Conservation (phyloP, 2,329 filamentous ascomycete species). For the Beauveria varroae region DNA sequence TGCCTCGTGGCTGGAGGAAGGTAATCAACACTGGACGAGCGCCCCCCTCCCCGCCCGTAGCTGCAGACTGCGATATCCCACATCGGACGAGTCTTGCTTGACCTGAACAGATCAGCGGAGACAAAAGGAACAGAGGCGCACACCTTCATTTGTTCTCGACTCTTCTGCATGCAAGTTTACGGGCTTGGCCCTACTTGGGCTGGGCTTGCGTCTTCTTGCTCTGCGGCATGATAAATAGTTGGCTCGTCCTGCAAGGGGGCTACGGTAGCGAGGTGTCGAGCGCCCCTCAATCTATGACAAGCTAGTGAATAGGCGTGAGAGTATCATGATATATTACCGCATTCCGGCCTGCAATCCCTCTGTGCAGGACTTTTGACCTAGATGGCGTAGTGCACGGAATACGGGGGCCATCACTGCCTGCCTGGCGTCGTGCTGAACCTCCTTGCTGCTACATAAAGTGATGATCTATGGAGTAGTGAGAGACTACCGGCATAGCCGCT, state of each 20-base stretch:
- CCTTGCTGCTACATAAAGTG: background rate
- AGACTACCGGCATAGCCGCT: background rate
- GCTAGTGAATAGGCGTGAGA: background rate
- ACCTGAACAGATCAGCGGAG: constrained; percentile 3
- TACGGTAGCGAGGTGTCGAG: background rate
- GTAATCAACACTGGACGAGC: constrained; percentile 5
- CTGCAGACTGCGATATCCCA: background rate
- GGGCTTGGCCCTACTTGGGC: background rate
- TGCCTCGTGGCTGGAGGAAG: background rate
- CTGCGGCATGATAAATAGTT: background rate
- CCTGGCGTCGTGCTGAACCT: background rate
- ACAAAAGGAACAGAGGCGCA: background rate
- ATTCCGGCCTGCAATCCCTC: background rate
- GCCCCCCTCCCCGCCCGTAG: background rate
- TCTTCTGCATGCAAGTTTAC: background rate
- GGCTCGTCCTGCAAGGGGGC: background rate
- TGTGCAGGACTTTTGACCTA: background rate
- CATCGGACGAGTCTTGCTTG: constrained; percentile 5
- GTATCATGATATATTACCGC: background rate
- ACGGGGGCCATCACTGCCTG: background rate
- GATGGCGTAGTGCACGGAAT: background rate
- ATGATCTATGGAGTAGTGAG: background rate
- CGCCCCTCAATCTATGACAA: background rate
- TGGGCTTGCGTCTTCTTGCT: background rate
- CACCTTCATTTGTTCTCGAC: constrained; percentile 3